Conservation (phyloP, 1,284 basidiomycete species). For the Megacollybia platyphylla region DNA sequence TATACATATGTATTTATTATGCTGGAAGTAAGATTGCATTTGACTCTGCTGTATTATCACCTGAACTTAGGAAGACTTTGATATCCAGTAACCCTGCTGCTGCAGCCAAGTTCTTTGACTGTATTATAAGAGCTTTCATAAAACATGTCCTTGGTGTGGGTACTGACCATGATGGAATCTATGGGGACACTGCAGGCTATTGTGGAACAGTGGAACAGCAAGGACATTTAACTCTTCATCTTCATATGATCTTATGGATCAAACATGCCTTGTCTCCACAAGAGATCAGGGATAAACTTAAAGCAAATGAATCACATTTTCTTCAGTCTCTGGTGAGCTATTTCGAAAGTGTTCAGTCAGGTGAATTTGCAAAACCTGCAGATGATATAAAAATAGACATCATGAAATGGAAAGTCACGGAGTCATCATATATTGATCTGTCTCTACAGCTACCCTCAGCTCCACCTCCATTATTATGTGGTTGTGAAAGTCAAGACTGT, state of each 20-base stretch:
- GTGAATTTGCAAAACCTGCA: too few relatives aligned
- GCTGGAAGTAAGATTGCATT: too few relatives aligned
- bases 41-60: too few relatives aligned
- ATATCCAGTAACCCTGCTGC: conserved; percentile 17
- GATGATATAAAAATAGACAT: too few relatives aligned
- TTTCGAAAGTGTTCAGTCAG: conserved; percentile 9
- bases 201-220: conserved; percentile 26
- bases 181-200: conserved; percentile 16
- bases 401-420: too few relatives aligned
- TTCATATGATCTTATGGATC: conserved; percentile 22
- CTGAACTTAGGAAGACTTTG: too few relatives aligned
- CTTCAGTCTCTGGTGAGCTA: conserved; percentile 12
- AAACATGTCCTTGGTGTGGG: conserved; percentile 13
- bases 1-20: too few relatives aligned
- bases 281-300: conserved; percentile 15
- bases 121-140: conserved; percentile 14
- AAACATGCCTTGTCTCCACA: conserved; percentile 13
- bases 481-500: too few relatives aligned
- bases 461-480: too few relatives aligned
- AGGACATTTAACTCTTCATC: conserved; percentile 20
- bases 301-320: conserved; percentile 13
- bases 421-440: too few relatives aligned
- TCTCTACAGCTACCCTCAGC: too few relatives aligned
- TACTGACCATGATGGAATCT: conserved; percentile 10
- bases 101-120: conserved; percentile 18